A percentile compares a stretch with the other conserved stretches of the same genome.
phyloP scores from a whole-genome alignment of 73 alveolate genomes.

The Effrenium voratum region DNA sequence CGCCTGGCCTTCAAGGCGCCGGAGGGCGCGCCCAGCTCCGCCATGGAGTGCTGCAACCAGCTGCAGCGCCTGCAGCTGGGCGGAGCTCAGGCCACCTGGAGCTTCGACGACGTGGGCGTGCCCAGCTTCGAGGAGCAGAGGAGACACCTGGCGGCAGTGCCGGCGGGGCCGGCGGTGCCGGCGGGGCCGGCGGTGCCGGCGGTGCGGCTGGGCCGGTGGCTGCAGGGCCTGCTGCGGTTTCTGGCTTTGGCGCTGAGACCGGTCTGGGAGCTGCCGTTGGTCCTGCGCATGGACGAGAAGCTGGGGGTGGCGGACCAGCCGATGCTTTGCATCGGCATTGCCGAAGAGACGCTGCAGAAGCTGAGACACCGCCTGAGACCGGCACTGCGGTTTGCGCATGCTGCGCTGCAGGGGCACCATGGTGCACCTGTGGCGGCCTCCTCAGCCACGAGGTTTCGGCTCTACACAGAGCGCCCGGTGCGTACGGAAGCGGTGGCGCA shows the following conservation, averaged over 20 bases:
- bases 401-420: background rate
- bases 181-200: slow-evolving; percentile 26
- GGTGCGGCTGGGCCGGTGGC: slow-evolving; percentile 46
- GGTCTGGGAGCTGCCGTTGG: slow-evolving; percentile 46
- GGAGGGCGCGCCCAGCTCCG: slow-evolving; percentile 16
- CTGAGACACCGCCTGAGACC: slow-evolving; percentile 25
- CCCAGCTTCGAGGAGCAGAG: slow-evolving; percentile 60
- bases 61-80: slow-evolving; percentile 63
- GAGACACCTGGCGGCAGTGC: background rate
- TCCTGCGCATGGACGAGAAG: slow-evolving; percentile 33
- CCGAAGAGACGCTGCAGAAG: background rate
- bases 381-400: slow-evolving; percentile 25
- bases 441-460: slow-evolving; percentile 21
- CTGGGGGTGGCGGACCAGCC: background rate
- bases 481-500: slow-evolving; percentile 48
- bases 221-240: slow-evolving; percentile 60
- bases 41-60: slow-evolving; percentile 66
- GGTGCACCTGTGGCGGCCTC: background rate
- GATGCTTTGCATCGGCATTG: background rate
- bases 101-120: slow-evolving; percentile 74
- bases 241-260: slow-evolving; percentile 42
- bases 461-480: slow-evolving; percentile 38
- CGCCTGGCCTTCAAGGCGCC: slow-evolving; percentile 76
- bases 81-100: slow-evolving; percentile 11
- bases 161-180: background rate